phyloP scores from a whole-genome alignment of 345 rosid genomes.

The Zanthoxylum bungeanum region DNA sequence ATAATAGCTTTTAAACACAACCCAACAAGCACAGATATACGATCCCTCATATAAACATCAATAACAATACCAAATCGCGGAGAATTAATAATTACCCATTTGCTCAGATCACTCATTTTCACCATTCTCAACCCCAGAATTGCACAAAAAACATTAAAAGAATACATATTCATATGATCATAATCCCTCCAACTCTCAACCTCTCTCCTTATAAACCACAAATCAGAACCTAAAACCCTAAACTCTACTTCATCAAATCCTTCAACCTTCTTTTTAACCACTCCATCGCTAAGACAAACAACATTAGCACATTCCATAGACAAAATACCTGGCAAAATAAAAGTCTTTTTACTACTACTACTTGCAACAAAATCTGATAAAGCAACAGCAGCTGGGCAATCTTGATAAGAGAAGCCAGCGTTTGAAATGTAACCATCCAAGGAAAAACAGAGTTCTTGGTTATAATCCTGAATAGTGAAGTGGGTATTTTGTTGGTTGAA shows the following conservation, averaged over 20 bases:
- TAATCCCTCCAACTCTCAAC: conserved; percentile 65
- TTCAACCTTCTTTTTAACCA: conserved; percentile 3
- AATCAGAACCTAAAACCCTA: conserved; percentile 57
- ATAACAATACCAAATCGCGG: conserved; percentile 58
- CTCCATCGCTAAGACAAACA: conserved; percentile 24
- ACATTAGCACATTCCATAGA: conserved; percentile 52
- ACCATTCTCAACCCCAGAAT: conserved; percentile 30
- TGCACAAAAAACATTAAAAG: conserved; percentile 42
- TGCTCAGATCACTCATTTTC: conserved; percentile 33
- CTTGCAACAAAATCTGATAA: conserved; percentile 32
- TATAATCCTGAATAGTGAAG: conserved; percentile 13
- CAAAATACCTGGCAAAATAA: conserved; percentile 57
- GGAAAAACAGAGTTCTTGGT: conserved; percentile 44
- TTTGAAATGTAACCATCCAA: conserved; percentile 45
- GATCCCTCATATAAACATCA: conserved; percentile 68
- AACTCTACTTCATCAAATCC: conserved; percentile 16
- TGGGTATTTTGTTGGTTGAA: not conserved
- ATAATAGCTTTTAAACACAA: conserved; percentile 64
- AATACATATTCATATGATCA: conserved; percentile 53
- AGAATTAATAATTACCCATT: conserved; percentile 64
- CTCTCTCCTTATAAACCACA: conserved; percentile 52
- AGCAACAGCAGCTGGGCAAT: conserved; percentile 67
- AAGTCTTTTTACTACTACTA: conserved; percentile 14
- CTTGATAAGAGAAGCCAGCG: conserved; percentile 55
- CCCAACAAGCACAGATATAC: conserved; percentile 49